These are phyloP conservation scores for Funneliformis geosporum DNA, from an alignment of 192 early-diverging fungal genomes.

Conservation along the genomic window DNA sequence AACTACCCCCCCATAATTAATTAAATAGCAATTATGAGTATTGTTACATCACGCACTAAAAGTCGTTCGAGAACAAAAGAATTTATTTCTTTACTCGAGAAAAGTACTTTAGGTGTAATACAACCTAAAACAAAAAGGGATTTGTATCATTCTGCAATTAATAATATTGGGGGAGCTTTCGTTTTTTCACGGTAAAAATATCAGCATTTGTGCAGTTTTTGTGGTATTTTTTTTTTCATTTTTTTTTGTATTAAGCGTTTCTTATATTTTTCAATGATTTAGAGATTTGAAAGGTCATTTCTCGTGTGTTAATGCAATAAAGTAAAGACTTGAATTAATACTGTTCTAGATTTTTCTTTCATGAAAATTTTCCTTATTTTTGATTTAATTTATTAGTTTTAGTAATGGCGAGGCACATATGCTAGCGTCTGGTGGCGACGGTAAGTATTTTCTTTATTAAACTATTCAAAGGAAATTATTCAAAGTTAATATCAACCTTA, in stretches of 20 bases:
- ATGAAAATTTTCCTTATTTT: neutral
- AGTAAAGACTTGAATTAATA: neutral
- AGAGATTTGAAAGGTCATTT: constrained; percentile 1
- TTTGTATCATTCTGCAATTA: neutral
- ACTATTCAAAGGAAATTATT: neutral
- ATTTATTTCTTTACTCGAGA: neutral
- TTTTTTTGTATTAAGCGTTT: too few species aligned
- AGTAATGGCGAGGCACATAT: neutral
- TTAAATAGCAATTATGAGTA: neutral
- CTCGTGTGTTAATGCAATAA: neutral
- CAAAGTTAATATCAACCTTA: neutral
- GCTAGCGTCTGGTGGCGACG: neutral
- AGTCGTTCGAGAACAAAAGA: neutral
- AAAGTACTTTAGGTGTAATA: neutral
- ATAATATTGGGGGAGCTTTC: neutral
- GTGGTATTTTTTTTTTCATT: neutral
- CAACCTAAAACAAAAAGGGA: neutral
- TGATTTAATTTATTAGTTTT: neutral
- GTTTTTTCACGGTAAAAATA: neutral
- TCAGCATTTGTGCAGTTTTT: neutral
- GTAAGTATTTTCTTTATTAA: neutral
- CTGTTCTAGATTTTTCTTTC: neutral
- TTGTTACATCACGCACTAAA: neutral
- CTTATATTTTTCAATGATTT: neutral
- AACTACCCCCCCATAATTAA: neutral